A percentile compares a stretch with the other conserved stretches of the same genome.
Evolutionary conservation across 805 yeast species (phyloP).

Genomic region (Kregervanrija pseudodelftensis): DNA sequence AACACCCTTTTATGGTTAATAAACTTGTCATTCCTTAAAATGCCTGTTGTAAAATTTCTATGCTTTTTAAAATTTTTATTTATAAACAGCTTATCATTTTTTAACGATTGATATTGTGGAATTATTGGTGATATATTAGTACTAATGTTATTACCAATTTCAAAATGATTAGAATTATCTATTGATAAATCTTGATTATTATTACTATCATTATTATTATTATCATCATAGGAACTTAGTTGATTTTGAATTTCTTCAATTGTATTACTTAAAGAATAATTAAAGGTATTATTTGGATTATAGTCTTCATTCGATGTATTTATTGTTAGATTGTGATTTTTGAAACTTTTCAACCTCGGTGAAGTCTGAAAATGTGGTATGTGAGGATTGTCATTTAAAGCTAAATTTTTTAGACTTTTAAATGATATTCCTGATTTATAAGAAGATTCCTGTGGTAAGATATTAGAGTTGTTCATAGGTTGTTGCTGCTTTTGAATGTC

Average conservation of each 20-base stretch:
- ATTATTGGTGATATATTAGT: too few relatives aligned
- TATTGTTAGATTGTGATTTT: too few relatives aligned
- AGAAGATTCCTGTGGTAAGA: too few relatives aligned
- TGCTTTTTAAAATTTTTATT: neutral
- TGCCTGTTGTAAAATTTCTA: conserved; percentile 15
- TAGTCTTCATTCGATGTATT: conserved; percentile 21
- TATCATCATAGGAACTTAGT: conserved; percentile 10
- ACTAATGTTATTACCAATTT: too few relatives aligned
- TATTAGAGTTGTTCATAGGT: neutral
- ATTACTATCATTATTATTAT: neutral
- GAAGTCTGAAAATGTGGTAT: too few relatives aligned
- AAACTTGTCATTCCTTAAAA: neutral
- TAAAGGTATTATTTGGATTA: conserved; percentile 25
- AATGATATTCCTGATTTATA: too few relatives aligned
- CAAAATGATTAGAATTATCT: too few relatives aligned
- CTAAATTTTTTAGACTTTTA: too few relatives aligned
- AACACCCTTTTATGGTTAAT: conserved; percentile 28
- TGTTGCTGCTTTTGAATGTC: conserved; percentile 2
- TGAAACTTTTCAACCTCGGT: too few relatives aligned
- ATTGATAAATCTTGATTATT: too few relatives aligned
- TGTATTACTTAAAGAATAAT: conserved; percentile 26
- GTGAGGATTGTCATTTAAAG: too few relatives aligned
- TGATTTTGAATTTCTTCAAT: conserved; percentile 28
- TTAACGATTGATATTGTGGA: conserved; percentile 8
- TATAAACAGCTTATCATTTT: neutral